Base-by-base conservation (phyloP, 495 filamentous ascomycete species). In the Xylaria longipes region DNA sequence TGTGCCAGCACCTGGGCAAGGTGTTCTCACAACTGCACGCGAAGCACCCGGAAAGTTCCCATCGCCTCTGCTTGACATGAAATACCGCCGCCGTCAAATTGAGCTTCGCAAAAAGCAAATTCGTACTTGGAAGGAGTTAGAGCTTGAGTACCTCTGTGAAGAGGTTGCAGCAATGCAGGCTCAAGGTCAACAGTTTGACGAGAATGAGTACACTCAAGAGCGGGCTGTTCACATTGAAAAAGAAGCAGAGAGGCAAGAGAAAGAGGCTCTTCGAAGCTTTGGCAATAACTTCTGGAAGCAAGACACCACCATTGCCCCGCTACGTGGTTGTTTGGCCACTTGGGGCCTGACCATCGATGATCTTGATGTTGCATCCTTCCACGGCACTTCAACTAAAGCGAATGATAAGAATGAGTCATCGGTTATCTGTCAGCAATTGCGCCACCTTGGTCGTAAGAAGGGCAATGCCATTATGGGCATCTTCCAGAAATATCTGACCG, bases 341-440 rank as follows among this genome's bases (percentile, higher is more conserved):
- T 99, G 96, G 96, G 95, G 94, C 79, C 89, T 99, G 48, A 98
- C 96, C 20, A 94, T 99, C 74, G 97, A 99, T 79, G 96, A 99
- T 75, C 89, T 99, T 61, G 91, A 83, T 70, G 94, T 98, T 60
- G 95, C 95, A 9, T 98, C 96, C 27, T 99, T 98, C 92, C 96
- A 99, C 83, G 96, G 96, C 72, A 99, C 96, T 37, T 98, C 95
- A 27, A 99, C 96, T 46, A 94, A 97, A 71, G 96, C 96, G 68
- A 99, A 99, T 78, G 96, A 99, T 86, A 99, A 99, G 90, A 99
- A 99, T 80, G 96, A 99, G 81, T 98, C 96, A 35, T 94, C 96
- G 69, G 95, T 97, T 77, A 91, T 99, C 75, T 97, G 95, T 87
- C 93, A 97, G 82, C 97, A 98, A 84, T 87, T 99, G 82, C 91